phyloP scores from a whole-genome alignment of 108 stramenopile species.

The Skeletonema tropicum region DNA sequence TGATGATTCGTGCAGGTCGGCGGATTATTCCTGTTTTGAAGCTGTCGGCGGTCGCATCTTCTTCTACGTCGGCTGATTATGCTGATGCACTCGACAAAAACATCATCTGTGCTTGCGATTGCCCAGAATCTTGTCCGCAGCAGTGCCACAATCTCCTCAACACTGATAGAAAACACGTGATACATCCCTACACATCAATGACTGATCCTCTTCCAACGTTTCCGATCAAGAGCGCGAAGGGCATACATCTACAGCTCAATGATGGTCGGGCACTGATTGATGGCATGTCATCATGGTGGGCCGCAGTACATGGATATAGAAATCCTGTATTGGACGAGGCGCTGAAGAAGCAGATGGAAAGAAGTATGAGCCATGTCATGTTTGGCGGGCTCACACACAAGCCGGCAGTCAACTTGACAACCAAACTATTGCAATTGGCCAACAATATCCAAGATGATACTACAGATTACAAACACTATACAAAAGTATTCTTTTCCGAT shows the following conservation, averaged over 20 bases:
- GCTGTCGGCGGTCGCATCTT: background rate
- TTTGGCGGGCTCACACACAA: constrained; percentile 90
- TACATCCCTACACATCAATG: constrained; percentile 89
- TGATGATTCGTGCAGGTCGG: background rate
- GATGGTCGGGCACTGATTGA: constrained; percentile 74
- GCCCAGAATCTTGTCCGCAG: constrained; percentile 11
- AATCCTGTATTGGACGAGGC: constrained; percentile 73
- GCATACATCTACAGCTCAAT: constrained; percentile 60
- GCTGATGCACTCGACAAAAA: background rate
- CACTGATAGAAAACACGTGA: constrained; percentile 54
- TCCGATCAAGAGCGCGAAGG: constrained; percentile 61
- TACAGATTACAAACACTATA: constrained; percentile 35
- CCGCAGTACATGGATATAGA: constrained; percentile 83
- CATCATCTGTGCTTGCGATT: constrained; percentile 13
- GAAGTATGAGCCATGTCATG: constrained; percentile 86
- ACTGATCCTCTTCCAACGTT: constrained; percentile 66
- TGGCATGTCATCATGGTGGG: constrained; percentile 93
- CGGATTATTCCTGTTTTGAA: background rate
- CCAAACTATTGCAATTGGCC: constrained; percentile 45
- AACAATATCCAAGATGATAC: constrained; percentile 22
- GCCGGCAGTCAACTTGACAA: constrained; percentile 68
- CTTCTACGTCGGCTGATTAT: no score
- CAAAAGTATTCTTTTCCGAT: constrained; percentile 81
- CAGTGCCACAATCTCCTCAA: constrained; percentile 21
- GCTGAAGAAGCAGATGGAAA: constrained; percentile 57